A percentile compares a stretch with the other conserved stretches of the same genome.
Conservation (phyloP, 2,329 filamentous ascomycete species). For the Fusarium nodosum region DNA sequence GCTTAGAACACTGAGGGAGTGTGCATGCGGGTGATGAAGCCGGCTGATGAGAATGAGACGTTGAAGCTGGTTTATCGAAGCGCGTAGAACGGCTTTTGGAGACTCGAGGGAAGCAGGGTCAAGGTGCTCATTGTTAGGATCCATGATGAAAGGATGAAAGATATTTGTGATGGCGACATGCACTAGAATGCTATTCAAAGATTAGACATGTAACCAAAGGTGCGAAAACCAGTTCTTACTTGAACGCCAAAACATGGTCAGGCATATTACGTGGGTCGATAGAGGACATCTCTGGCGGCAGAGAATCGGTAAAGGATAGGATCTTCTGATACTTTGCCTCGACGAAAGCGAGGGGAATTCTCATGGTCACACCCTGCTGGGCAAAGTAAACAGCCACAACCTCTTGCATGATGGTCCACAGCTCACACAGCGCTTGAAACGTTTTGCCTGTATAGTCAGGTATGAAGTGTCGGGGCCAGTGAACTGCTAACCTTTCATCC, state of each 20-base stretch:
- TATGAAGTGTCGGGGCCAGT: slow-evolving; percentile 30
- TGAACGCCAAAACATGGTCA: slow-evolving; percentile 27
- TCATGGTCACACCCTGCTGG: neutral
- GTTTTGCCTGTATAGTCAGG: slow-evolving; percentile 37
- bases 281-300: slow-evolving; percentile 13
- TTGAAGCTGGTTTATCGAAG: slow-evolving; percentile 25
- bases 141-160: slow-evolving; percentile 25
- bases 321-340: slow-evolving; percentile 33
- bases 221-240: neutral
- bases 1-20: slow-evolving; percentile 11
- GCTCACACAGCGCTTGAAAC: slow-evolving; percentile 32
- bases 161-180: slow-evolving; percentile 24
- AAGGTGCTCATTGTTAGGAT: neutral
- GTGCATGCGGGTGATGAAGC: slow-evolving; percentile 15
- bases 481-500: slow-evolving; percentile 37
- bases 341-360: slow-evolving; percentile 26
- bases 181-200: neutral
- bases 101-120: neutral
- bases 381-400: slow-evolving; percentile 34
- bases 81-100: slow-evolving; percentile 3
- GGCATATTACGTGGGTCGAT: slow-evolving; percentile 2
- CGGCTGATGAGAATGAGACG: slow-evolving; percentile 25
- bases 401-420: slow-evolving; percentile 42
- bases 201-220: neutral
- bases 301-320: slow-evolving; percentile 20